These are phyloP conservation scores for Geotrichum reessii DNA, from an alignment of 1,139 yeast species.

Conservation along the genomic window DNA sequence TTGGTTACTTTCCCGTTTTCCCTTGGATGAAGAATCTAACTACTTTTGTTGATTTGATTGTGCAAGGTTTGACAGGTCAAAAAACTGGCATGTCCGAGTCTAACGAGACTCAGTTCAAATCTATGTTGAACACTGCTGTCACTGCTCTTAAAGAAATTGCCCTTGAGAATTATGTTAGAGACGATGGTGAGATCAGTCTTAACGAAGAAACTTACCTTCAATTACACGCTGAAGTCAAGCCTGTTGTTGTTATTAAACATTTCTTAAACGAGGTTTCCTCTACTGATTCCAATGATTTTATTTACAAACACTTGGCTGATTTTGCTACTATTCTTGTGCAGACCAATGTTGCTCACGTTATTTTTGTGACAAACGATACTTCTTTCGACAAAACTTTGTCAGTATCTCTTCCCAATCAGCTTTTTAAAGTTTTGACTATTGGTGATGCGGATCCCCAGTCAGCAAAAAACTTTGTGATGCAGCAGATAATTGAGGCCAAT, in stretches of 20 bases:
- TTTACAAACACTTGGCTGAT: conserved; percentile 73
- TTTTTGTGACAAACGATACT: conserved; percentile 79
- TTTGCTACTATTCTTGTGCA: conserved; percentile 81
- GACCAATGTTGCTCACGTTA: conserved; percentile 81
- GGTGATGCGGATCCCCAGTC: conserved; percentile 76
- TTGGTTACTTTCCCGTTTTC: conserved; percentile 90
- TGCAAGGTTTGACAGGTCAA: conserved; percentile 90
- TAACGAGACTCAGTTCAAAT: conserved; percentile 74
- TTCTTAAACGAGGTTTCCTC: conserved; percentile 54
- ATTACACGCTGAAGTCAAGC: conserved; percentile 80
- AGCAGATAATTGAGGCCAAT: conserved; percentile 42
- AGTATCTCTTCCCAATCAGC: conserved; percentile 71
- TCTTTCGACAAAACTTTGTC: conserved; percentile 66
- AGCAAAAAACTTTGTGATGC: conserved; percentile 64
- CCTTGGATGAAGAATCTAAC: conserved; percentile 86
- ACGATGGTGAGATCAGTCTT: conserved; percentile 31
- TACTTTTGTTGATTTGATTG: conserved; percentile 73
- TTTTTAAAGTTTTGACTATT: conserved; percentile 65
- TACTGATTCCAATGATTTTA: conserved; percentile 49
- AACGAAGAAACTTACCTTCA: conserved; percentile 80
- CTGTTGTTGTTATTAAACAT: conserved; percentile 78
- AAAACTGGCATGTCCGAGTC: conserved; percentile 87
- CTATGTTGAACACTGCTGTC: conserved; percentile 68
- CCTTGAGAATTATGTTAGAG: conserved; percentile 36
- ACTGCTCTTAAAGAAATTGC: conserved; percentile 73